Conservation (phyloP, 208 protist species). For the Angomonas ambiguus region DNA sequence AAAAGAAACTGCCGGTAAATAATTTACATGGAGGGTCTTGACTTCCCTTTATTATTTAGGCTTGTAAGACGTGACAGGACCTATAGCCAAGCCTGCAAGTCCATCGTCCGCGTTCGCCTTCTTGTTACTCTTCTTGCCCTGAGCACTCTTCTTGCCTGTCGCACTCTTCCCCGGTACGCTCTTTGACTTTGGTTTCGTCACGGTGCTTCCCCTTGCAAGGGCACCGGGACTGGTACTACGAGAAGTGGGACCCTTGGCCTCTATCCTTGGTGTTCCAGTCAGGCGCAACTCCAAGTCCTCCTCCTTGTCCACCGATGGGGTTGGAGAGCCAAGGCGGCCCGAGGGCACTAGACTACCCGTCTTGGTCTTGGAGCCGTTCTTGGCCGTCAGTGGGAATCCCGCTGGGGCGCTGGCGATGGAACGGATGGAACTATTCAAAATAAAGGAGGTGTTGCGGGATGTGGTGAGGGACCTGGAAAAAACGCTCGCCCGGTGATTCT, state of each 20-base stretch:
- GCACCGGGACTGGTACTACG: conserved; percentile 6
- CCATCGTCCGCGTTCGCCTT: background rate
- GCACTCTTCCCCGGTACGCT: background rate
- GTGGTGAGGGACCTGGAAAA: conserved; percentile 44
- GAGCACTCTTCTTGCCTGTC: conserved; percentile 1
- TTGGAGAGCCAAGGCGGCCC: conserved; percentile 18
- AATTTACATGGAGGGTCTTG: background rate
- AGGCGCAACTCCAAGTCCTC: conserved; percentile 6
- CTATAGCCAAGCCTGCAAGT: background rate
- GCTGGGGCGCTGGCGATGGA: conserved; percentile 19
- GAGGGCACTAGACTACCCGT: conserved; percentile 14
- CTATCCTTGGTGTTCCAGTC: background rate
- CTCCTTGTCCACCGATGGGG: background rate
- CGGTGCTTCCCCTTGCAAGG: conserved; percentile 6
- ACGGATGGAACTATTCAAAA: conserved; percentile 21
- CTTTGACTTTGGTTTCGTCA: background rate
- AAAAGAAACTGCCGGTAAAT: conserved; percentile 13
- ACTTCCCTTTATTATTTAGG: background rate
- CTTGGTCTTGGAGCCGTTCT: conserved; percentile 21
- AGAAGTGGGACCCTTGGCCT: background rate
- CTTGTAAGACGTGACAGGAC: conserved; percentile 1
- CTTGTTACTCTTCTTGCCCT: background rate
- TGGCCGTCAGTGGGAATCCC: conserved; percentile 11
- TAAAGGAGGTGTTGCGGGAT: conserved; percentile 34
- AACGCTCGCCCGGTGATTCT: conserved; percentile 35